phyloP scores from a whole-genome alignment of 2,329 filamentous ascomycete genomes.

The Aspergillus ibericus region DNA sequence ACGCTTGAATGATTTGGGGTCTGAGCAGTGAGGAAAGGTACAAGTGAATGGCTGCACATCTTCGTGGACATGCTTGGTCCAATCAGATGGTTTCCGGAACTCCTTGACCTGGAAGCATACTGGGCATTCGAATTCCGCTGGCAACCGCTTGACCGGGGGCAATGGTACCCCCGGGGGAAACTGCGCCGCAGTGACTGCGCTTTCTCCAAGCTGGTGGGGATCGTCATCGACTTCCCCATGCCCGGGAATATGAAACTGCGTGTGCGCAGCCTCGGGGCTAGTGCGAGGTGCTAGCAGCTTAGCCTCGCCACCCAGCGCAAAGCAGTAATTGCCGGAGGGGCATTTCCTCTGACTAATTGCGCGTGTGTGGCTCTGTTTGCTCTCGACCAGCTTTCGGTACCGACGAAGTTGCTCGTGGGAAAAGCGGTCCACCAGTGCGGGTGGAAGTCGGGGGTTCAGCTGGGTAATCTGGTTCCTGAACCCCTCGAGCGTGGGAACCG shows the following conservation, averaged over 20 bases:
- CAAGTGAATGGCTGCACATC: constrained; percentile 92
- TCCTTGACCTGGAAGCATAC: constrained; percentile 83
- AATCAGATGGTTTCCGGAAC: constrained; percentile 88
- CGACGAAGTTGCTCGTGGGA: constrained; percentile 76
- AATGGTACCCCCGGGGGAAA: constrained; percentile 80
- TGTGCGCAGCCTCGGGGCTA: constrained; percentile 54
- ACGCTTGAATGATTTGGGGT: constrained; percentile 88
- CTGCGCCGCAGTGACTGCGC: constrained; percentile 67
- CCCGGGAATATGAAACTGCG: constrained; percentile 56
- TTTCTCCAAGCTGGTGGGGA: constrained; percentile 65
- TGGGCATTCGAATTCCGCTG: constrained; percentile 86
- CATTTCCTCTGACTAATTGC: constrained; percentile 61
- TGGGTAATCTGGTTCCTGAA: constrained; percentile 73
- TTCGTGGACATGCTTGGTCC: constrained; percentile 95
- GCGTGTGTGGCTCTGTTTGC: constrained; percentile 68
- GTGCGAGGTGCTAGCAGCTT: constrained; percentile 59
- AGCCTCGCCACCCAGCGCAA: constrained; percentile 65
- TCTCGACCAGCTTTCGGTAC: constrained; percentile 73
- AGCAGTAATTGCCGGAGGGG: constrained; percentile 62
- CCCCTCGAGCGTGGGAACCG: constrained; percentile 71
- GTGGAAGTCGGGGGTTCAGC: constrained; percentile 71
- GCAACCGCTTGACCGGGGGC: constrained; percentile 73
- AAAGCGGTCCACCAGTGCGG: constrained; percentile 74
- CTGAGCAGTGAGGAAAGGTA: constrained; percentile 78
- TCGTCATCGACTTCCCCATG: constrained; percentile 64